Evolutionary conservation across 2,329 filamentous ascomycete genomes (phyloP), one percentile per base, ranked within the genome.

Genomic region (Neopestalotiopsis rosae): DNA sequence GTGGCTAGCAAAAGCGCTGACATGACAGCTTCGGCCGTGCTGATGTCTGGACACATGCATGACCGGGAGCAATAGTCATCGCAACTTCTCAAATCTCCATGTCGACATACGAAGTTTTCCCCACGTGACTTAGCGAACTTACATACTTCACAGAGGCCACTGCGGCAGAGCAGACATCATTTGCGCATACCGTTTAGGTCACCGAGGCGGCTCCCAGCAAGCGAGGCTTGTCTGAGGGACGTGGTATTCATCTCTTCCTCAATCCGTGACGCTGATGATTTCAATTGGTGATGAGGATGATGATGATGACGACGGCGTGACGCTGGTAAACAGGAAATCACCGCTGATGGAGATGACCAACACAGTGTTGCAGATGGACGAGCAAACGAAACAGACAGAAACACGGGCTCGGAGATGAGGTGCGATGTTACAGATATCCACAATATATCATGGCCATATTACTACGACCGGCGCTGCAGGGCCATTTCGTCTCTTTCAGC

Each of bases 371-470:
- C n/a, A n/a, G 45, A 17, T 52, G 45, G 17, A 52, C 45, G 17
- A 52, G 45, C 45, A 52, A 52, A 52, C 45, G 45, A 52, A 52
- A 52, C 45, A 52, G 45, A 52, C 45, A 52, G 6, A 52, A 20
- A 52, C 45, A 52, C n/a, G 45, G 45, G 20, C 45, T 52, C 45
- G 45, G 45, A 52, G 45, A 52, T 52, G 45, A 52, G 45, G 20
- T 52, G 45, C 45, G 45, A 52, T 52, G 45, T 52, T n/a, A 20
- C 45, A 52, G 45, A 17, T 52, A 52, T 52, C 45, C 45, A 52
- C 45, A 52, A 52, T 52, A 52, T 52, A 52, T 52, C 45, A 52
- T 24, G 45, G 45, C 45, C 14, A 52, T 52, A 52, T 52, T 52
- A 52, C 45, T 52, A 52, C 45, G n/a, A 6, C 45, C 45, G n/a